Conservation (phyloP, 78 protist genomes). For the Ministeria vibrans region DNA sequence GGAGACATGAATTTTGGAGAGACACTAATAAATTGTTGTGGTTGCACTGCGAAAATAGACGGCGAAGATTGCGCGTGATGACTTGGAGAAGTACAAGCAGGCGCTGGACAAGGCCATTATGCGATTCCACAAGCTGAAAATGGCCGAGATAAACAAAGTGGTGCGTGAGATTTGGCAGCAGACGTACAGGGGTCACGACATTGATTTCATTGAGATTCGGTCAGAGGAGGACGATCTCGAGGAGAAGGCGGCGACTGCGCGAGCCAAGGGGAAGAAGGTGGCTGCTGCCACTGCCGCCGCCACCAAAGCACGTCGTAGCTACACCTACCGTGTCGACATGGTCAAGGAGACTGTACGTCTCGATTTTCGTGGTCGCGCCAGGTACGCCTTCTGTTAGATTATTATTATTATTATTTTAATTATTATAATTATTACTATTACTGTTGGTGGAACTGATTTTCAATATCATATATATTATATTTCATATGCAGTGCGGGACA, state of each 20-base stretch:
- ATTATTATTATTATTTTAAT: no score
- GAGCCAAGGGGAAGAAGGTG: no score
- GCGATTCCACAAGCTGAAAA: slow-evolving; percentile 74
- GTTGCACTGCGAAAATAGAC: no score
- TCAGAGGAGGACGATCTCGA: slow-evolving; percentile 42
- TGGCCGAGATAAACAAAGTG: slow-evolving; percentile 88
- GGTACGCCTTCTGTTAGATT: no score
- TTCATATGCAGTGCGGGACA: slow-evolving; percentile 99
- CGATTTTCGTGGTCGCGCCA: slow-evolving; percentile 98
- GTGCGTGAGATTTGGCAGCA: slow-evolving; percentile 84
- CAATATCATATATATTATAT: no score
- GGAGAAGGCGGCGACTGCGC: not conserved
- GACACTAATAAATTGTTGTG: no score
- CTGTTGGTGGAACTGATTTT: no score
- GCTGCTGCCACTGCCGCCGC: no score
- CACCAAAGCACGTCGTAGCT: no score
- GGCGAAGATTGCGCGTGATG: not conserved
- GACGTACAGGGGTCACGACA: slow-evolving; percentile 81
- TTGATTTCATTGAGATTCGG: slow-evolving; percentile 88
- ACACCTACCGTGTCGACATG: slow-evolving; percentile 97
- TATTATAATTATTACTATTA: no score
- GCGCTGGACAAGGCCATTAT: slow-evolving; percentile 70
- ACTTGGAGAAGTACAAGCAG: slow-evolving; percentile 37
- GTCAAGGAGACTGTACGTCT: slow-evolving; percentile 54
- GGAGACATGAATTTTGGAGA: no score